Base-by-base conservation (phyloP, 495 filamentous ascomycete genomes). In the Cudoniella acicularis region DNA sequence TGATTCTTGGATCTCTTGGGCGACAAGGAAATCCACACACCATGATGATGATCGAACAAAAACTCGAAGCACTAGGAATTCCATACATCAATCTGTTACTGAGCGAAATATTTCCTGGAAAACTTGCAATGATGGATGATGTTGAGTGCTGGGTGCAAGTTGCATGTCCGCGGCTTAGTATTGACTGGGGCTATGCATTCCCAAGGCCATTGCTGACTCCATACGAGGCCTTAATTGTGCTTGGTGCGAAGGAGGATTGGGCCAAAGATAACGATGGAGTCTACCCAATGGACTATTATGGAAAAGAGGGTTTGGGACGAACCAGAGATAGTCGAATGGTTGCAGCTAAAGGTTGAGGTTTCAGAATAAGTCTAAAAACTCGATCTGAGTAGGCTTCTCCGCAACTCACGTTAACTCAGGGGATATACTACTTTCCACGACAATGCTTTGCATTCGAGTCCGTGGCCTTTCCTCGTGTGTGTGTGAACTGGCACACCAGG, bases 251-350 rank as follows among this genome's bases (percentile, higher is more conserved):
- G 63, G 79, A 93, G 59, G 85, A 85, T 52, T 96, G 93, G 93
- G 80, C 82, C 10, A 76, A 76, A 49, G 76, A 69, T 18, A 85
- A 86, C 57, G 74, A 76, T 16, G 87, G 83, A 3, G 80, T 92
- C n/a, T 98, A 98, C 72, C 91, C 90, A 3, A 98, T 98, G 94
- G 92, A 98, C 72, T 98, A 94, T 62, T 98, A 98, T 77, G 90
- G 85, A 0, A 94, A 88, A 70, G 91, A 96, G 11, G 94, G 94
- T 0, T 71, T 98, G 36, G 94, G 94, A 13, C 83, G 95, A 42
- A 63, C 62, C 24, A 67, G 61, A 40, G 54, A 62, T 23, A 13
- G 42, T 17, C 51, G 18, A 24, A 1, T 52, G 13, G 22, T 61
- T 42, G 41, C 62, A 36, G 57, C 26, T 4, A 57, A 52, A 22